Base-by-base conservation (phyloP, 306 rosid genomes). In the Pterocarpus macrocarpus region DNA sequence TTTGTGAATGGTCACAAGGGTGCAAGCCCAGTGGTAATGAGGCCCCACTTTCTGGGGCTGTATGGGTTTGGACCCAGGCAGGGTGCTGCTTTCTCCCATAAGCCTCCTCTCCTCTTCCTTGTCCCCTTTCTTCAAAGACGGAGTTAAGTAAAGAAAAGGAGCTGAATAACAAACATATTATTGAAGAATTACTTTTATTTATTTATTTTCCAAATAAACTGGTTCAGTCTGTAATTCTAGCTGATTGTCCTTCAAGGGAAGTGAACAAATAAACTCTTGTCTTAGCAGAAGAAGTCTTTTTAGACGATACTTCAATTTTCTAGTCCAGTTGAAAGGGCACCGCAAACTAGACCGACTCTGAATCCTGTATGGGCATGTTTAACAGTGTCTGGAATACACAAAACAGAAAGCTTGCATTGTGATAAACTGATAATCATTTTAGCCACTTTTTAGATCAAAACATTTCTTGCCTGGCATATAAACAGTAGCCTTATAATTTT, bases 251-350 rank as follows among this genome's bases (percentile, higher is more conserved):
- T 64, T 61, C 56, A 3, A 59, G 17, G 35, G 45, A 49, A 41
- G 4, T 44, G 41, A 12, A 2, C 80, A 50, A 6, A 39, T 7
- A 15, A 70, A 50, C 59, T 16, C 1, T 13, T 49, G 34, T 63
- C 45, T 13, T 2, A 75, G 47, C 15, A 16, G 39, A 35, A 35
- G 41, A 36, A 34, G 15, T 38, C 32, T 12, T 66, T 52, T 28
- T 17, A 65, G 22, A 12, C 8, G 62, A 77, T 52, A 65, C 55
- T 33, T 80, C 41, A n/a, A 35, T 70, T 71, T 80, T 30, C 77
- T 32, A 16, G 5, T 8, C 34, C 8, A 49, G 17, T 63, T 58
- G 71, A 65, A 45, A 12, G 0, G 16, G 28, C 28, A 22, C 28
- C 0, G 28, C 28, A 22, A 22, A 22, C 28, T 0, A 22, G 28